Evolutionary conservation across 352 stramenopile species (phyloP).

Genomic region (Phytopythium chamaehyphon): DNA sequence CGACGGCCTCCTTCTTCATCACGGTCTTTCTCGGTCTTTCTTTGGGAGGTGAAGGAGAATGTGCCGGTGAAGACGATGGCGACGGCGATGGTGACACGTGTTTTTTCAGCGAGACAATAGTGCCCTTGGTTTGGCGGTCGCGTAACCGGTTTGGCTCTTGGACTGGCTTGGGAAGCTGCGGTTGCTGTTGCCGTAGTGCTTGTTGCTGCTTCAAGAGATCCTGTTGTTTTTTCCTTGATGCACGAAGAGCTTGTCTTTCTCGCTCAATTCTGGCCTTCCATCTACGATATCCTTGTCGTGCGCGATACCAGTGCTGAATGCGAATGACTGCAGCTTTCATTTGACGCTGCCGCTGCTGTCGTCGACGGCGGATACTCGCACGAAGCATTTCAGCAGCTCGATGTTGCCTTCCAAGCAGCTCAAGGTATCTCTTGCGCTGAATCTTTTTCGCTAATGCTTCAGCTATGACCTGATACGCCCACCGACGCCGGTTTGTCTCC

Average conservation of each 20-base stretch:
- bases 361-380: too few species aligned
- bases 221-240: constrained; percentile 3
- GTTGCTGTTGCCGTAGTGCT: constrained; percentile 1
- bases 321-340: neutral
- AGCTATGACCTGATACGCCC: neutral
- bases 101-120: neutral
- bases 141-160: constrained; percentile 1
- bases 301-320: neutral
- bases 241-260: constrained; percentile 7
- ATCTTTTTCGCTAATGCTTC: neutral
- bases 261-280: constrained; percentile 5
- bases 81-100: neutral
- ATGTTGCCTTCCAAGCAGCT: too few species aligned
- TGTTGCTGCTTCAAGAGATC: constrained; percentile 6
- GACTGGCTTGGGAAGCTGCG: constrained; percentile 3
- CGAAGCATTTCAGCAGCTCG: constrained; percentile 7
- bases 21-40: constrained; percentile 28
- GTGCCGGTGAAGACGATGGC: too few species aligned
- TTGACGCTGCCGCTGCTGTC: constrained; percentile 1
- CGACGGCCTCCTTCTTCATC: constrained; percentile 46
- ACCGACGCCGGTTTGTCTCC: neutral
- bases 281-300: constrained; percentile 1
- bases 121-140: constrained; percentile 3
- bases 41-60: neutral
- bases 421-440: neutral